Evolutionary conservation across 148 eudicot species (phyloP).

Genomic region (Rhododendron vialii): DNA sequence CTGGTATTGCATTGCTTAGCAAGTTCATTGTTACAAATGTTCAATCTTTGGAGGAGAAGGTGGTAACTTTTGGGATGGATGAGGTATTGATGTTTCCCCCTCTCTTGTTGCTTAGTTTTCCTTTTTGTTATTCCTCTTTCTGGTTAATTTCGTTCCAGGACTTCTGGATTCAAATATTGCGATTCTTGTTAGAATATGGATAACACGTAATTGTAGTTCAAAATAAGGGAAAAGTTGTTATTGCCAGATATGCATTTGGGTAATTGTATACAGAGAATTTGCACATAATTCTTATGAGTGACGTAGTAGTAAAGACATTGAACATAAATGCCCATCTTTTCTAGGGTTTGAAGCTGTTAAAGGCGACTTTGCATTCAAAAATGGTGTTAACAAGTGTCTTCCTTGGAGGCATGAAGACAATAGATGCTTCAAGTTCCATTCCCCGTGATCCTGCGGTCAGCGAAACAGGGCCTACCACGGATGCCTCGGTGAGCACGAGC

Average conservation of each 20-base stretch:
- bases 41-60: slow-evolving; percentile 1
- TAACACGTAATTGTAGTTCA: too few species aligned
- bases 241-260: not conserved
- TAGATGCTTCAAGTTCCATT: too few species aligned
- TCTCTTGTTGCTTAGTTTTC: not conserved
- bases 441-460: too few species aligned
- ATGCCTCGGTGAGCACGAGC: too few species aligned
- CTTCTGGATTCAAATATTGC: not conserved
- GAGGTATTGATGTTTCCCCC: not conserved
- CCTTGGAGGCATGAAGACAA: not conserved
- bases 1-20: not conserved
- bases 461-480: too few species aligned
- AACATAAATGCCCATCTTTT: not conserved
- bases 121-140: not conserved
- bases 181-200: not conserved
- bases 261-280: not conserved
- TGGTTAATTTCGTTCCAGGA: not conserved
- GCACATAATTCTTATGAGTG: not conserved
- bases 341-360: slow-evolving; percentile 15
- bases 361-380: not conserved
- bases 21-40: not conserved
- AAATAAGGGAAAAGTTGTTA: too few species aligned
- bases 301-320: not conserved
- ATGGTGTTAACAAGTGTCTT: slow-evolving; percentile 4
- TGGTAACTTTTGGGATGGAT: not conserved